These are phyloP conservation scores for Starmerella tilneyi DNA, from an alignment of 805 yeast genomes.

Conservation along the genomic window DNA sequence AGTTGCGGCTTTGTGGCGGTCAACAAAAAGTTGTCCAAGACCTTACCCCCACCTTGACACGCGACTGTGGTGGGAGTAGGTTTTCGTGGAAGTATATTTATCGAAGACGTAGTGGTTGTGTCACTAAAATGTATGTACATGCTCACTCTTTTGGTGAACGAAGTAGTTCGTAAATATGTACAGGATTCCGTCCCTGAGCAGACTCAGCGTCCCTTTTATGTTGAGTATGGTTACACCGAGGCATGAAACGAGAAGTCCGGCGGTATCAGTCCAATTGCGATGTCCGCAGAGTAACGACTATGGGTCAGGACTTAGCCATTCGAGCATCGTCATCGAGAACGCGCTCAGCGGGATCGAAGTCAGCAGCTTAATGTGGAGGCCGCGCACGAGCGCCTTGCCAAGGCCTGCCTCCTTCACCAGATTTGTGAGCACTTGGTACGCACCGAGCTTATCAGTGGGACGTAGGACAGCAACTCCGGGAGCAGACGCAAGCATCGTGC, in stretches of 20 bases:
- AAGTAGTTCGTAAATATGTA: background rate
- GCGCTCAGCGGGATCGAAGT: constrained; percentile 33
- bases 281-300: background rate
- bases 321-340: constrained; percentile 33
- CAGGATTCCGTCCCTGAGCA: too few relatives aligned
- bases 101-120: too few relatives aligned
- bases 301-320: constrained; percentile 30
- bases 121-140: too few relatives aligned
- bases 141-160: too few relatives aligned
- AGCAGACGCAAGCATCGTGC: constrained; percentile 34
- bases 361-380: constrained; percentile 31
- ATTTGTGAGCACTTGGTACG: constrained; percentile 28
- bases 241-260: background rate
- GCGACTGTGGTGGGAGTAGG: too few relatives aligned
- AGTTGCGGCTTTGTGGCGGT: too few relatives aligned
- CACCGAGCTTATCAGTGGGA: constrained; percentile 31
- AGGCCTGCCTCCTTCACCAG: constrained; percentile 32
- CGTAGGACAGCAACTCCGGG: constrained; percentile 30
- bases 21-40: too few relatives aligned
- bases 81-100: too few relatives aligned
- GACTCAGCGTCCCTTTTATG: too few relatives aligned
- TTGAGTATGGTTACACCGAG: too few relatives aligned
- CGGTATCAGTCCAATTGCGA: too few relatives aligned
- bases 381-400: constrained; percentile 29
- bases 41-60: too few relatives aligned